Evolutionary conservation across 805 yeast species (phyloP).

Genomic region (Suhomyces tanzawaensis): DNA sequence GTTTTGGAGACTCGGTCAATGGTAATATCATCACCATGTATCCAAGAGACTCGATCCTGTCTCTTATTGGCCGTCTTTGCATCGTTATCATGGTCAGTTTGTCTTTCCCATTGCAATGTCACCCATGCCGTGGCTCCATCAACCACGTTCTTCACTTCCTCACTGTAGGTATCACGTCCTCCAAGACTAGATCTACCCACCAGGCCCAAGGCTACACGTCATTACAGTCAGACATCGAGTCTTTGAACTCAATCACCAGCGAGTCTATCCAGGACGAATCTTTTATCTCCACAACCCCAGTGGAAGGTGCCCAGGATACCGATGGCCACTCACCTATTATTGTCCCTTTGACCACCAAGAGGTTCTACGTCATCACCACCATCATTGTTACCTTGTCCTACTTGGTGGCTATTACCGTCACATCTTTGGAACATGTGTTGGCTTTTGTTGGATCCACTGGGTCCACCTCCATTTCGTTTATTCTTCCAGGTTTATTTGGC

Average conservation of each 20-base stretch:
- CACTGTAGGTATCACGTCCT: conserved; percentile 28
- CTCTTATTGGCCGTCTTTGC: conserved; percentile 56
- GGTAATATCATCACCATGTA: conserved; percentile 75
- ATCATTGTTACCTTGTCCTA: conserved; percentile 49
- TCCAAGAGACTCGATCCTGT: conserved; percentile 47
- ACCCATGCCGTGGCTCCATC: conserved; percentile 73
- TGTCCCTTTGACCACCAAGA: conserved; percentile 47
- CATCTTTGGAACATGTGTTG: conserved; percentile 65
- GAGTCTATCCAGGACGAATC: conserved; percentile 32
- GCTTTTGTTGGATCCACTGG: conserved; percentile 83
- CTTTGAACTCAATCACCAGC: conserved; percentile 15
- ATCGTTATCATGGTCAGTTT: conserved; percentile 71
- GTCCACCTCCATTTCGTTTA: conserved; percentile 74
- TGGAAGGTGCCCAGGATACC: conserved; percentile 47
- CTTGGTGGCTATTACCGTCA: conserved; percentile 53
- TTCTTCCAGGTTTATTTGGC: conserved; percentile 77
- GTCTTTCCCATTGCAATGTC: conserved; percentile 76
- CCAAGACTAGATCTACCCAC: conserved; percentile 20
- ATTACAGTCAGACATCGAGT: conserved; percentile 26
- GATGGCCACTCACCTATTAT: conserved; percentile 47
- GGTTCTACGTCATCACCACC: conserved; percentile 51
- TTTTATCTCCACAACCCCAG: conserved; percentile 42
- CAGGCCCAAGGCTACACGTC: conserved; percentile 27
- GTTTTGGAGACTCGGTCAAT: conserved; percentile 62
- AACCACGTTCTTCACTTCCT: conserved; percentile 62